These are phyloP conservation scores for Boletus rubroflammeus DNA, from an alignment of 768 basidiomycete species.

Conservation along the genomic window DNA sequence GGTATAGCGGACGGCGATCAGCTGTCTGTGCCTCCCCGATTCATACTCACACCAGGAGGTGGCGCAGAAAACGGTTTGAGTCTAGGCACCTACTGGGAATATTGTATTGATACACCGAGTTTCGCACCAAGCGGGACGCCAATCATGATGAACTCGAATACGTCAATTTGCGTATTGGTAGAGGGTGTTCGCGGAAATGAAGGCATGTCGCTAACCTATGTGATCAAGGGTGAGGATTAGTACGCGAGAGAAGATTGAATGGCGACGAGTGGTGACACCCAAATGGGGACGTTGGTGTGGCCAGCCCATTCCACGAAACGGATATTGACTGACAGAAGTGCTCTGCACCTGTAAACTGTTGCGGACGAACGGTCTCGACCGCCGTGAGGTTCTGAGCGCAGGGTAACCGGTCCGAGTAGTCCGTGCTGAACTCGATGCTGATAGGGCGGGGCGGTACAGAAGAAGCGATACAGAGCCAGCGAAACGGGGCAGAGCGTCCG, in stretches of 20 bases:
- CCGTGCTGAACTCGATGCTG: not conserved
- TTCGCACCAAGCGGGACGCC: slow-evolving; percentile 5
- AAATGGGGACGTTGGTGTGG: not conserved
- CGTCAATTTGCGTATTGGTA: slow-evolving; percentile 14
- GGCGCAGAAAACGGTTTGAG: slow-evolving; percentile 7
- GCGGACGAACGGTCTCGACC: not conserved
- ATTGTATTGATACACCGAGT: not conserved
- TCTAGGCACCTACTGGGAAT: slow-evolving; percentile 1
- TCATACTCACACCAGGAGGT: slow-evolving; percentile 21
- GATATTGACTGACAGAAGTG: slow-evolving; percentile 1
- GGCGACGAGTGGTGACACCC: not conserved
- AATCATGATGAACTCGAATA: slow-evolving; percentile 2
- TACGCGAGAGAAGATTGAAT: slow-evolving; percentile 11
- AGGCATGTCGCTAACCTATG: slow-evolving; percentile 7
- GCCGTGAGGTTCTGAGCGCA: not conserved
- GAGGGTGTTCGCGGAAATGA: slow-evolving; percentile 22
- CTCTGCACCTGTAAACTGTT: not conserved
- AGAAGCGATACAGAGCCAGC: not conserved
- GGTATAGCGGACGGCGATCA: slow-evolving; percentile 27
- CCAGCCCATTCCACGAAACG: not conserved
- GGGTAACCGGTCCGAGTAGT: slow-evolving; percentile 2
- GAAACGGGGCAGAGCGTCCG: not conserved
- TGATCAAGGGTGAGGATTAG: slow-evolving; percentile 15
- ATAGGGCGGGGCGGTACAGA: slow-evolving; percentile 3
- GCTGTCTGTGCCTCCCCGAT: slow-evolving; percentile 17